Conservation (phyloP, 2,329 filamentous ascomycete species). For the Curvularia lunata region DNA sequence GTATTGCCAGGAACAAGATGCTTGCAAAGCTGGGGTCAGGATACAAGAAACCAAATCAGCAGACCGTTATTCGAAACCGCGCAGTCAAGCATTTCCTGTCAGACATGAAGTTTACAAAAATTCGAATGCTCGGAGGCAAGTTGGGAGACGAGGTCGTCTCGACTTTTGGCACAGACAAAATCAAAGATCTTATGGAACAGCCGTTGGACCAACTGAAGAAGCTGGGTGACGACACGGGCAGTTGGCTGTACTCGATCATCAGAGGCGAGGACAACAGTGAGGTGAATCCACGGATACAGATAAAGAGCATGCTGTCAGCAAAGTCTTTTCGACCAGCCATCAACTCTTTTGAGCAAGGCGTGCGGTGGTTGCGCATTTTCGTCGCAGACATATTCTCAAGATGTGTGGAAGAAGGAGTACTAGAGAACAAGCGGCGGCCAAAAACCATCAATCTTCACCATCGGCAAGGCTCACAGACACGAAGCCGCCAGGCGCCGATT, state of each 20-base stretch:
- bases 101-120: constrained; percentile 91
- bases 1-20: constrained; percentile 91
- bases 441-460: constrained; percentile 86
- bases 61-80: constrained; percentile 90
- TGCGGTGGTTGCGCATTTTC: constrained; percentile 89
- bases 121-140: constrained; percentile 93
- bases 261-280: constrained; percentile 86
- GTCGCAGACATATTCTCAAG: constrained; percentile 88
- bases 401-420: constrained; percentile 85
- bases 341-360: constrained; percentile 75
- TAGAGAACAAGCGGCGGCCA: constrained; percentile 85
- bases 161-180: constrained; percentile 79
- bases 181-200: constrained; percentile 76
- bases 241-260: constrained; percentile 84
- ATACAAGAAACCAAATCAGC: constrained; percentile 90
- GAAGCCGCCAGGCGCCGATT: constrained; percentile 78
- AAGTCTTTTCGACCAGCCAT: constrained; percentile 93
- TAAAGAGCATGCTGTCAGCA: constrained; percentile 96
- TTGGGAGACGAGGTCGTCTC: constrained; percentile 84
- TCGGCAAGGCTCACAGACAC: constrained; percentile 73
- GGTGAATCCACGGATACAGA: constrained; percentile 87
- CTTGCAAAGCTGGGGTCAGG: constrained; percentile 91
- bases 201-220: constrained; percentile 77
- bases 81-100: constrained; percentile 80
- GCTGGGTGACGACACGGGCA: constrained; percentile 81